Evolutionary conservation across 2,329 filamentous ascomycete species (phyloP).

Genomic region (Lanzia echinophila): DNA sequence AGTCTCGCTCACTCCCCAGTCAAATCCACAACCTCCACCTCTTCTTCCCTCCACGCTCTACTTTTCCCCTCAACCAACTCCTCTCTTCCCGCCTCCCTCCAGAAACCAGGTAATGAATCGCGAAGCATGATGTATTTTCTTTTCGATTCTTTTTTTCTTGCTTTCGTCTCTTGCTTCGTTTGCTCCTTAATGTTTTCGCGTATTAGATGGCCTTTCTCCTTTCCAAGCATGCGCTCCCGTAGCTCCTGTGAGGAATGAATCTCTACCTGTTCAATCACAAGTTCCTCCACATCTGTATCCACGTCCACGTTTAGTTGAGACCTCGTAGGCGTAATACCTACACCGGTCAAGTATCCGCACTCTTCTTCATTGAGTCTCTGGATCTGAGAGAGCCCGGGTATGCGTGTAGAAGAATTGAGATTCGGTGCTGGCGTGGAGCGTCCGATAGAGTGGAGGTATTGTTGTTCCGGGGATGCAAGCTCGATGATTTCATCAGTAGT

Average conservation of each 20-base stretch:
- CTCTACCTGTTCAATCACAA: not conserved
- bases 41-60: constrained; percentile 5
- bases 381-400: not conserved
- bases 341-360: not conserved
- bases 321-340: not conserved
- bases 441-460: not conserved
- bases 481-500: not conserved
- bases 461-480: not conserved
- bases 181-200: not conserved
- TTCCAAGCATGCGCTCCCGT: too few relatives aligned
- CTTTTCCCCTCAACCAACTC: constrained; percentile 10
- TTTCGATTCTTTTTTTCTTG: not conserved
- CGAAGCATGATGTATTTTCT: constrained; percentile 8
- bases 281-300: not conserved
- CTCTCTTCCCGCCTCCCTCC: not conserved
- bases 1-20: not conserved
- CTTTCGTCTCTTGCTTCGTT: not conserved
- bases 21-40: constrained; percentile 11
- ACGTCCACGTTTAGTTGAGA: not conserved
- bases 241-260: not conserved
- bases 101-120: constrained; percentile 6
- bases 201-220: too few relatives aligned
- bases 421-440: not conserved
- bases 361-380: not conserved
- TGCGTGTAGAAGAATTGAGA: not conserved